phyloP scores from a whole-genome alignment of 1,284 basidiomycete genomes.

The Agroathelia rolfsii region DNA sequence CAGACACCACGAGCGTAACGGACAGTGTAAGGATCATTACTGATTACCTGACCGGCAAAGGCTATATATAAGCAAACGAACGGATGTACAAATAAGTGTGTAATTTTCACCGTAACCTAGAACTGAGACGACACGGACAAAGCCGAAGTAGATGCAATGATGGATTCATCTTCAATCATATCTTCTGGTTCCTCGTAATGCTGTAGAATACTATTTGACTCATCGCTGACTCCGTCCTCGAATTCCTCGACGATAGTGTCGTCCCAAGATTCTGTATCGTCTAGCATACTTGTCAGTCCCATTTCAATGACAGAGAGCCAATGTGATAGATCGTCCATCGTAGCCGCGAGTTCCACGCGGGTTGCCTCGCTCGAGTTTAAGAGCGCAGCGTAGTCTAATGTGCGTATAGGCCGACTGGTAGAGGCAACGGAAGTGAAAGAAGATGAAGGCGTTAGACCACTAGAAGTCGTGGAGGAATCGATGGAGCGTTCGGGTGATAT shows the following conservation, averaged over 20 bases:
- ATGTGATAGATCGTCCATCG: constrained; percentile 69
- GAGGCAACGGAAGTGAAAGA: no score
- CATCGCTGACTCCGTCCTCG: constrained; percentile 29
- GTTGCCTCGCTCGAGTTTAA: constrained; percentile 52
- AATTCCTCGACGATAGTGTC: constrained; percentile 53
- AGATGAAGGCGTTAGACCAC: constrained; percentile 22
- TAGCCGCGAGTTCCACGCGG: constrained; percentile 62
- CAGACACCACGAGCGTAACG: constrained; percentile 71
- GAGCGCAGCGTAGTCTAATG: constrained; percentile 62
- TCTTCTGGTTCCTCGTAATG: no score
- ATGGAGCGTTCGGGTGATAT: constrained; percentile 11
- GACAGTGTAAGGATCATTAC: constrained; percentile 77
- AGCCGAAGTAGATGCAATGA: neutral
- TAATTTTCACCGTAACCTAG: constrained; percentile 2
- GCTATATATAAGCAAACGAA: constrained; percentile 34
- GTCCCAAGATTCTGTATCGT: constrained; percentile 29
- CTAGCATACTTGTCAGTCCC: constrained; percentile 60
- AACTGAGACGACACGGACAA: constrained; percentile 1
- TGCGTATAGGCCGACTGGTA: constrained; percentile 42
- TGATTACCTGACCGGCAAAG: constrained; percentile 66
- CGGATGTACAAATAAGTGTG: no score
- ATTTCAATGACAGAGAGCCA: constrained; percentile 76
- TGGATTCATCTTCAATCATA: constrained; percentile 5
- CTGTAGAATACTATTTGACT: no score
- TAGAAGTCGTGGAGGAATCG: constrained; percentile 16